Conservation (phyloP, 768 basidiomycete genomes). For the Suillus sp. region DNA sequence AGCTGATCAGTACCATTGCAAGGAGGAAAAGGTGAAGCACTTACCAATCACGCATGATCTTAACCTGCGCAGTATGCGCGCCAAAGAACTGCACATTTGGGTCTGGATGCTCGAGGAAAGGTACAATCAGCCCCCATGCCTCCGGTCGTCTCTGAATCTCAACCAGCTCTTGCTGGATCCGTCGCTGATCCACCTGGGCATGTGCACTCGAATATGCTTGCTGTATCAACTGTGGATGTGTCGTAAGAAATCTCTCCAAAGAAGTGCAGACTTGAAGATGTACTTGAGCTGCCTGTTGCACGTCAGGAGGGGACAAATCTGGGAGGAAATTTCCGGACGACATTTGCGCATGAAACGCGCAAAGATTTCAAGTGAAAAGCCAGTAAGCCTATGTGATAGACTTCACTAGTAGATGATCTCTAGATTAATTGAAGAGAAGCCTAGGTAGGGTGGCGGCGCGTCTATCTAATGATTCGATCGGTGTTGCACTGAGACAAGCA, state of each 20-base stretch:
- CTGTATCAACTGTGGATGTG: conserved; percentile 59
- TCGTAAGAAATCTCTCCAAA: conserved; percentile 17
- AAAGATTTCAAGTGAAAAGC: not conserved
- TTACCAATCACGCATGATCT: conserved; percentile 92
- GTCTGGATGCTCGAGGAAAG: conserved; percentile 70
- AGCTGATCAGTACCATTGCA: conserved; percentile 10
- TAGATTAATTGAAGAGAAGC: conserved; percentile 2
- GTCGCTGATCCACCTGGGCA: conserved; percentile 51
- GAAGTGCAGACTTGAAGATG: conserved; percentile 30
- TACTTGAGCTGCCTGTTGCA: conserved; percentile 63
- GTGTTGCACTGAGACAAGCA: not conserved
- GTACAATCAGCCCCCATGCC: conserved; percentile 84
- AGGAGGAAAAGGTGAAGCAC: conserved; percentile 21
- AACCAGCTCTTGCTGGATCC: conserved; percentile 70
- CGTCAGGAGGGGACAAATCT: conserved; percentile 49
- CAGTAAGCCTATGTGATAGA: not conserved
- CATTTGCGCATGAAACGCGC: conserved; percentile 17
- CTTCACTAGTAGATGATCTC: not conserved
- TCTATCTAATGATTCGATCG: not conserved
- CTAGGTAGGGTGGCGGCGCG: not conserved
- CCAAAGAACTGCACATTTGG: conserved; percentile 93
- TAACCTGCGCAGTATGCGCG: conserved; percentile 91
- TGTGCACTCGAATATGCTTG: conserved; percentile 62
- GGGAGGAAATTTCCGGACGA: conserved; percentile 48
- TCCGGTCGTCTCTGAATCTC: conserved; percentile 76